These are phyloP conservation scores for Geotrichum bryndzae DNA, from an alignment of 1,139 yeast species.

Conservation along the genomic window DNA sequence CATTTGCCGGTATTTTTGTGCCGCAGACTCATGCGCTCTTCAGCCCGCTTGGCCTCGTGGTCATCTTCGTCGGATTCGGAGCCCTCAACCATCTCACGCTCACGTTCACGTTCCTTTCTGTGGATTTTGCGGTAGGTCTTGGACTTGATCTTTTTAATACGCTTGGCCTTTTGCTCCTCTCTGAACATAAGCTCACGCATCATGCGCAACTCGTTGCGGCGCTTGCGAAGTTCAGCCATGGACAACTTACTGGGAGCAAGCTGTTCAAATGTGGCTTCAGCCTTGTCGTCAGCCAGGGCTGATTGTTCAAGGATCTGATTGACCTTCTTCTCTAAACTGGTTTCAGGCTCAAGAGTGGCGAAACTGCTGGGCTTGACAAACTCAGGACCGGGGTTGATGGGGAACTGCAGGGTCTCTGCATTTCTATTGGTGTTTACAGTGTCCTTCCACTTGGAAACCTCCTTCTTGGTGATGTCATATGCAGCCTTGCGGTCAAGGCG, in stretches of 20 bases:
- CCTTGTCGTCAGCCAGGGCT: slow-evolving; percentile 62
- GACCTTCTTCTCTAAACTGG: slow-evolving; percentile 58
- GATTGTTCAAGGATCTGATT: slow-evolving; percentile 57
- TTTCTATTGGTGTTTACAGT: slow-evolving; percentile 70
- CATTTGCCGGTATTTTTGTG: slow-evolving; percentile 79
- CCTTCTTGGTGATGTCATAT: slow-evolving; percentile 78
- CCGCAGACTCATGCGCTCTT: slow-evolving; percentile 84
- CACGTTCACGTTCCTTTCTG: slow-evolving; percentile 74
- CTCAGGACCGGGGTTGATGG: slow-evolving; percentile 48
- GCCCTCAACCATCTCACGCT: slow-evolving; percentile 51
- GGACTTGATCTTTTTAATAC: slow-evolving; percentile 91
- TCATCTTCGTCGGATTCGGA: slow-evolving; percentile 44
- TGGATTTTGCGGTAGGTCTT: slow-evolving; percentile 81
- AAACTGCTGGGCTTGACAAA: slow-evolving; percentile 46
- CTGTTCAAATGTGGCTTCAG: slow-evolving; percentile 80
- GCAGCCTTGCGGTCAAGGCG: slow-evolving; percentile 88
- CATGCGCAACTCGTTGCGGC: slow-evolving; percentile 75
- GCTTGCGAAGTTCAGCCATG: slow-evolving; percentile 68
- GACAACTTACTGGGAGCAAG: slow-evolving; percentile 69
- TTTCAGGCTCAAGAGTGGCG: slow-evolving; percentile 41
- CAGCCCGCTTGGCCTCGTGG: slow-evolving; percentile 76
- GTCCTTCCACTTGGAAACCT: slow-evolving; percentile 84
- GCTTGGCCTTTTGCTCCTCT: slow-evolving; percentile 83
- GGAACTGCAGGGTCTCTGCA: slow-evolving; percentile 80
- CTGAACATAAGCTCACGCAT: slow-evolving; percentile 96